Conservation (phyloP, 257 asterid genomes). For the Solanum etuberosum region DNA sequence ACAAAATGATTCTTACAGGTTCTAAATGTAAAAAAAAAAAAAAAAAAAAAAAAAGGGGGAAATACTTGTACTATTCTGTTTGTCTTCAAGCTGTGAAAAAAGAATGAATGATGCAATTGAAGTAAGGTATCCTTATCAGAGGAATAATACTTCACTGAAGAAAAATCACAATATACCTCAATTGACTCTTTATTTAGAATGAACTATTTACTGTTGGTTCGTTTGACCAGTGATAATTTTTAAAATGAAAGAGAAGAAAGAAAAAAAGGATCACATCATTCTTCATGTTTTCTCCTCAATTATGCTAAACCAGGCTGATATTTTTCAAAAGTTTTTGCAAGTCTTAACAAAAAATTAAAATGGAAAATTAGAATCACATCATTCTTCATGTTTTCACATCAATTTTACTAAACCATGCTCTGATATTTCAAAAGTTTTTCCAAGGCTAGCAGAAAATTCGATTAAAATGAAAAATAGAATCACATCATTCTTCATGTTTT, state of each 20-base stretch:
- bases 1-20: too few relatives aligned
- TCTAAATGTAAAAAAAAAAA: too few relatives aligned
- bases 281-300: not conserved
- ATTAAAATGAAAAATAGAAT: not conserved
- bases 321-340: not conserved
- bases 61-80: not conserved
- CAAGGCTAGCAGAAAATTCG: not conserved
- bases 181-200: not conserved
- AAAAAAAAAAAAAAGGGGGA: too few relatives aligned
- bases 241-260: not conserved
- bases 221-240: not conserved
- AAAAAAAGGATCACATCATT: not conserved
- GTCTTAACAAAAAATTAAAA: not conserved
- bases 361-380: not conserved
- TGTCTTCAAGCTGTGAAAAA: not conserved
- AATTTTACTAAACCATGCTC: not conserved
- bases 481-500: not conserved
- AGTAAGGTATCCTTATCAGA: not conserved
- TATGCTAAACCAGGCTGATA: not conserved
- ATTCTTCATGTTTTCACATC: not conserved
- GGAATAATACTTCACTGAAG: not conserved
- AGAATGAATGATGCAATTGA: not conserved
- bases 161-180: not conserved
- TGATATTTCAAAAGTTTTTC: not conserved
- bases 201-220: not conserved